These are phyloP conservation scores for Sugiyamaella grinbergsii DNA, from an alignment of 1,139 yeast species.

Conservation along the genomic window DNA sequence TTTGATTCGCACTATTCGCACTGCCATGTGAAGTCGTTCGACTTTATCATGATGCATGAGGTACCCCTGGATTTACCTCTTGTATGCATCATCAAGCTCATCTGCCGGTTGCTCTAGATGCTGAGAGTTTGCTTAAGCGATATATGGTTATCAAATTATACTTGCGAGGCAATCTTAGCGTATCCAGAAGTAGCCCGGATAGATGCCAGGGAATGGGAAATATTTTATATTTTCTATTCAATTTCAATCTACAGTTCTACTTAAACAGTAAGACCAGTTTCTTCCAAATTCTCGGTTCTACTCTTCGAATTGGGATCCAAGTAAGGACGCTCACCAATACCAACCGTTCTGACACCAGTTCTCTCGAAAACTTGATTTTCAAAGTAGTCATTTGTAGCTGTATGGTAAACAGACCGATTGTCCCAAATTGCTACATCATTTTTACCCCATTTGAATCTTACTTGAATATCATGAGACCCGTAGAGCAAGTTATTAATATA, in stretches of 20 bases:
- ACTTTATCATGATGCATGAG: too few relatives aligned
- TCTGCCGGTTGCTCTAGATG: too few relatives aligned
- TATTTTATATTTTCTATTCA: too few relatives aligned
- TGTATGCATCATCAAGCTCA: too few relatives aligned
- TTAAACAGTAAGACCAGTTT: constrained; percentile 14
- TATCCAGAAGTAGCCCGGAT: too few relatives aligned
- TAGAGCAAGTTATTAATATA: constrained; percentile 47
- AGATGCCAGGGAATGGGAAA: too few relatives aligned
- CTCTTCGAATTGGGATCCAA: constrained; percentile 24
- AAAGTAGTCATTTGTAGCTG: constrained; percentile 28
- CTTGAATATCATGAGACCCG: constrained; percentile 50
- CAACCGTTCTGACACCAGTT: constrained; percentile 36
- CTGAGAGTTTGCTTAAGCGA: too few relatives aligned
- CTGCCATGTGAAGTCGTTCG: too few relatives aligned
- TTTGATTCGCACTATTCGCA: too few relatives aligned
- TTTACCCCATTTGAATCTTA: constrained; percentile 58
- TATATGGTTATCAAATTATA: too few relatives aligned
- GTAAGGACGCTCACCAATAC: constrained; percentile 38
- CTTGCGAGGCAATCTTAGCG: too few relatives aligned
- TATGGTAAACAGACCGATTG: constrained; percentile 41
- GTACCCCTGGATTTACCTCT: too few relatives aligned
- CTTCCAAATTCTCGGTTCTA: constrained; percentile 26
- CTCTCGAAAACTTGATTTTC: constrained; percentile 24
- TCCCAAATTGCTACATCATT: constrained; percentile 55
- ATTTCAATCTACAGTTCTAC: background rate